Base-by-base conservation (phyloP, 2,329 filamentous ascomycete species). In the Talaromyces sp. region DNA sequence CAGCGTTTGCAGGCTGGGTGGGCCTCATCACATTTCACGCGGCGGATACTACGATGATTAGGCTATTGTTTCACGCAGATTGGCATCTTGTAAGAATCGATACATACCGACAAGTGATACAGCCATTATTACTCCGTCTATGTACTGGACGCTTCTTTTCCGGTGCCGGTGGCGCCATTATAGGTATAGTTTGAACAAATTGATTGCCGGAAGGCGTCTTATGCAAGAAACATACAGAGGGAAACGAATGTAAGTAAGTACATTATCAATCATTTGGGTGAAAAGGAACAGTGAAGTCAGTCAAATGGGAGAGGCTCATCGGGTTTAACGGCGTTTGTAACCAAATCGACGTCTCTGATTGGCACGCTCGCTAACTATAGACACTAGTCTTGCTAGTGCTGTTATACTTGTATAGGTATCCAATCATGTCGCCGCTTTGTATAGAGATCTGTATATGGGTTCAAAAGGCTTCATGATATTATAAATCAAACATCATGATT, bases 81-180 rank as follows among this genome's bases (percentile, higher is more conserved):
- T 19, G 15, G n/a, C 17, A 6, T n/a, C 25, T 3, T 7, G 25
- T n/a, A 33, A 3, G 8, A 19, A 33, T 10, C 27, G 27, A 27
- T 54, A 33, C 49, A 9, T n/a, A 54, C 49, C 49, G 49, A 33
- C 49, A 54, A 35, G 49, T 54, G 49, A 54, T 54, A 54, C 49
- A 54, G 27, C 49, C 49, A 35, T 31, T 54, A 1, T 31, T 54
- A 35, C 49, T 54, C 27, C 49, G 49, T 19, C 27, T 54, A 10
- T 54, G 49, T 33, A 19, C 27, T 33, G 49, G 49, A 54, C 8
- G 49, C 49, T 33, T 54, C 27, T 54, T 54, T 54, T 54, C 49
- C 49, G 27, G n/a, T 19, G 15, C 49, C 49, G 17, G 27, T 54
- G 49, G 31, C 25, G 49, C 27, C 27, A 54, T 54, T 27, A 25